Base-by-base conservation (phyloP, 345 rosid genomes). In the Clausena lansium region DNA sequence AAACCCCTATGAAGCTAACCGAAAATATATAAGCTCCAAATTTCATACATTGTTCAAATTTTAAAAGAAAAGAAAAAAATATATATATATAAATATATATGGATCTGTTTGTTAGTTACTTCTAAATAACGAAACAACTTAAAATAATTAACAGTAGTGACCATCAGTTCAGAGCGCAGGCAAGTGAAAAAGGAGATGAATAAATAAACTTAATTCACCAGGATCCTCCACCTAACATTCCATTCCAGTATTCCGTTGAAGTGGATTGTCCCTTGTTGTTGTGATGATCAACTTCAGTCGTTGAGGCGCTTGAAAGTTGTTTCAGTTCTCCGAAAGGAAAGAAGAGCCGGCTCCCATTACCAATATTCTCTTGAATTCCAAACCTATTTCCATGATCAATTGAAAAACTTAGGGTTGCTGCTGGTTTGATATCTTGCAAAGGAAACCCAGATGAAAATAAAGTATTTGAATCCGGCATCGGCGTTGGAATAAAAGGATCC, bases 191-290 rank as follows among this genome's bases (percentile, higher is more conserved):
- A 13, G 50, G 13, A 45, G 50, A 45, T 13, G 13, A 45, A 45
- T 45, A 45, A 13, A 13, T 45, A 13, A 13, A 45, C 50, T 45
- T 11, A 45, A 45, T 45, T 45, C 50, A 83, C 85, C 89, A 84
- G 54, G 87, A 77, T 84, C 87, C 87, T 25, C 85, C 86, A 60
- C 85, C 87, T 32, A 85, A 61, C 82, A 79, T 60, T 57, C 88
- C 91, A 79, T 77, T 84, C 91, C 91, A 88, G 60, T 84, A 88
- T 33, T 85, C 87, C 52, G 71, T 73, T 59, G 91, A 76, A 82
- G 69, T 64, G 38, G 81, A 89, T 71, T 83, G 85, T 73, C 84
- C 88, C 70, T 83, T 88, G 45, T 77, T 88, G 38, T 9, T 45
- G 50, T 45, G 50, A 13, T 81, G 81, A 78, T 86, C 84, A 47